These are phyloP conservation scores for Tylopilus felleus DNA, from an alignment of 768 basidiomycete genomes.

Conservation along the genomic window DNA sequence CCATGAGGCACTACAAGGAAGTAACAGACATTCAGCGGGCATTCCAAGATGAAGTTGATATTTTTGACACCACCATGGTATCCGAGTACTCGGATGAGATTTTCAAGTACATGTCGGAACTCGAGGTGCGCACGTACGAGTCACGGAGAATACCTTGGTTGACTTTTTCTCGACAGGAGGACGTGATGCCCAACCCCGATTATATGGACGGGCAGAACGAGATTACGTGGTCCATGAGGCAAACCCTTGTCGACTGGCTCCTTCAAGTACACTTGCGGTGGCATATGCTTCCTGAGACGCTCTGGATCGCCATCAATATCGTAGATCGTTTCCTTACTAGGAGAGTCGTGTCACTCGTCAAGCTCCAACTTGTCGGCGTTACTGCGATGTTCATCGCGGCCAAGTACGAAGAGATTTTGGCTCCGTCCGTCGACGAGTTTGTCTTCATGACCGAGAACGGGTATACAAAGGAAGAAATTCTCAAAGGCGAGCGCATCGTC, in stretches of 20 bases:
- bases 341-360: slow-evolving; percentile 82
- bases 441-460: slow-evolving; percentile 97
- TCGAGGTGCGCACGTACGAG: slow-evolving; percentile 62
- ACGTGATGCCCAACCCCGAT: slow-evolving; percentile 85
- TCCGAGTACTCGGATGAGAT: slow-evolving; percentile 99
- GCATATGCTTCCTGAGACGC: slow-evolving; percentile 98
- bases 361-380: slow-evolving; percentile 94
- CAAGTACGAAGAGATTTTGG: slow-evolving; percentile 99
- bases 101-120: slow-evolving; percentile 90
- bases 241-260: slow-evolving; percentile 97
- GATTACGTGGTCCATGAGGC: slow-evolving; percentile 91
- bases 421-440: slow-evolving; percentile 96
- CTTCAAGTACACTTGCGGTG: slow-evolving; percentile 96
- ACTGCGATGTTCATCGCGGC: slow-evolving; percentile 99
- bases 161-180: slow-evolving; percentile 47
- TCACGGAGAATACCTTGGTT: slow-evolving; percentile 15
- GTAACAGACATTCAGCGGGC: slow-evolving; percentile 59
- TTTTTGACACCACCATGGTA: slow-evolving; percentile 85
- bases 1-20: slow-evolving; percentile 54
- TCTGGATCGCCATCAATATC: slow-evolving; percentile 99
- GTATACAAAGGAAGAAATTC: slow-evolving; percentile 91
- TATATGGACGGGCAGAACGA: slow-evolving; percentile 95
- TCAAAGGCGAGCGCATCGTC: slow-evolving; percentile 97
- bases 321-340: slow-evolving; percentile 90
- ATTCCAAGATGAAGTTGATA: slow-evolving; percentile 70